A percentile compares a stretch with the other conserved stretches of the same genome.
These are phyloP conservation scores for Aspergillus sp. DNA, from an alignment of 2,329 filamentous ascomycete species.

Conservation along the genomic window DNA sequence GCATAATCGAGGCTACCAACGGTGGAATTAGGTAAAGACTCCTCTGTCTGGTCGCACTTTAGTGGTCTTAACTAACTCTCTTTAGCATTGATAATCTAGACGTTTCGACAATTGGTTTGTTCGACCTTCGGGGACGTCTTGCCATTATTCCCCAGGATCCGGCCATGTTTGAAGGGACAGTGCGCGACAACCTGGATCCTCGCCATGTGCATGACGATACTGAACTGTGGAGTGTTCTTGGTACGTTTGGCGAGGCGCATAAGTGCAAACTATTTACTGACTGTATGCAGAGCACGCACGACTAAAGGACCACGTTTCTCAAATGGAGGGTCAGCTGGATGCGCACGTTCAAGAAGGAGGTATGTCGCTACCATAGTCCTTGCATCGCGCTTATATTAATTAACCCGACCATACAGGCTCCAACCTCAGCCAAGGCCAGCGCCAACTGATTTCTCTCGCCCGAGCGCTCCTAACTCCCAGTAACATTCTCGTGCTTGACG, in stretches of 20 bases:
- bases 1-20: constrained; percentile 83
- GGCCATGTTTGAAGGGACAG: constrained; percentile 87
- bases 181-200: constrained; percentile 94
- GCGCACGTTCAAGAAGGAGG: constrained; percentile 91
- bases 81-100: constrained; percentile 79
- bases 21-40: constrained; percentile 65
- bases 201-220: constrained; percentile 95
- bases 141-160: constrained; percentile 98
- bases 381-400: constrained; percentile 11
- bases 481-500: constrained; percentile 95
- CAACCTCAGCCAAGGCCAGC: constrained; percentile 91
- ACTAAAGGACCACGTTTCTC: constrained; percentile 82
- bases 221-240: constrained; percentile 91
- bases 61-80: neutral
- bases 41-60: neutral
- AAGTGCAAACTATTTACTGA: constrained; percentile 20
- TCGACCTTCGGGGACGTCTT: constrained; percentile 83
- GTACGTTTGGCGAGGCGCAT: constrained; percentile 53
- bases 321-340: constrained; percentile 87
- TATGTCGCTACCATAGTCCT: constrained; percentile 36
- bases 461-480: constrained; percentile 91
- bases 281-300: constrained; percentile 76
- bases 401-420: constrained; percentile 61
- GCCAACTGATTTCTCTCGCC: constrained; percentile 89
- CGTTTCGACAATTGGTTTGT: constrained; percentile 83